Conservation (phyloP, 495 filamentous ascomycete species). For the Beverwykella pulmonaria region DNA sequence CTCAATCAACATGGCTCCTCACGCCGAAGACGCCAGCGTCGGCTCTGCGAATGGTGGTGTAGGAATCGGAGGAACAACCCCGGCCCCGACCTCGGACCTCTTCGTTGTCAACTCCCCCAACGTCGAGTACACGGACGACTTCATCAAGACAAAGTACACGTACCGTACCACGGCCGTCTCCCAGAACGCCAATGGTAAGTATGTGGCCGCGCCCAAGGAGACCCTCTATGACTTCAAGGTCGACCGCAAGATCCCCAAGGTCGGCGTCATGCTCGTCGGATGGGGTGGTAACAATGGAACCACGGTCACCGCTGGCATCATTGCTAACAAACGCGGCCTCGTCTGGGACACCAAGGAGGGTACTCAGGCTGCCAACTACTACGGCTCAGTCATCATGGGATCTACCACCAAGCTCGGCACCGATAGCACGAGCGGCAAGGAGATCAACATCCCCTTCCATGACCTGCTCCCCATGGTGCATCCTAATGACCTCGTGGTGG, state of each 20-base stretch:
- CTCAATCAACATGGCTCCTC: conserved; percentile 78
- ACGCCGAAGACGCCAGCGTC: conserved; percentile 71
- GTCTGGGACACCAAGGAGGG: conserved; percentile 94
- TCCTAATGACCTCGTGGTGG: conserved; percentile 92
- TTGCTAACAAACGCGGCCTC: conserved; percentile 87
- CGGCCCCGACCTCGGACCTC: conserved; percentile 55
- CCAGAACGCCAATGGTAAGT: conserved; percentile 71
- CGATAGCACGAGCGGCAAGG: conserved; percentile 78
- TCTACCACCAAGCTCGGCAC: conserved; percentile 96
- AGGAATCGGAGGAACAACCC: conserved; percentile 43
- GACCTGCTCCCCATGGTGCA: conserved; percentile 95
- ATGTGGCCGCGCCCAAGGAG: conserved; percentile 83
- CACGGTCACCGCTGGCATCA: conserved; percentile 95
- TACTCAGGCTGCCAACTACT: conserved; percentile 85
- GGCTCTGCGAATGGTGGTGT: conserved; percentile 71
- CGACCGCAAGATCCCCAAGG: conserved; percentile 88
- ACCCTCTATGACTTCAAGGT: conserved; percentile 96
- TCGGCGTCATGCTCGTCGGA: conserved; percentile 96
- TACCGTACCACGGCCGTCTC: conserved; percentile 90
- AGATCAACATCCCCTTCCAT: conserved; percentile 96
- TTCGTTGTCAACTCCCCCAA: conserved; percentile 92
- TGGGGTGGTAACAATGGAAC: conserved; percentile 99
- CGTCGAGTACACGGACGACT: conserved; percentile 82
- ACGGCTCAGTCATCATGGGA: conserved; percentile 93
- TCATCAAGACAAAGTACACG: conserved; percentile 92